Percentiles rank a stretch among this genome's conserved stretches.
These are phyloP conservation scores for Crassisporium funariophilum DNA, from an alignment of 768 basidiomycete species.

Conservation along the genomic window DNA sequence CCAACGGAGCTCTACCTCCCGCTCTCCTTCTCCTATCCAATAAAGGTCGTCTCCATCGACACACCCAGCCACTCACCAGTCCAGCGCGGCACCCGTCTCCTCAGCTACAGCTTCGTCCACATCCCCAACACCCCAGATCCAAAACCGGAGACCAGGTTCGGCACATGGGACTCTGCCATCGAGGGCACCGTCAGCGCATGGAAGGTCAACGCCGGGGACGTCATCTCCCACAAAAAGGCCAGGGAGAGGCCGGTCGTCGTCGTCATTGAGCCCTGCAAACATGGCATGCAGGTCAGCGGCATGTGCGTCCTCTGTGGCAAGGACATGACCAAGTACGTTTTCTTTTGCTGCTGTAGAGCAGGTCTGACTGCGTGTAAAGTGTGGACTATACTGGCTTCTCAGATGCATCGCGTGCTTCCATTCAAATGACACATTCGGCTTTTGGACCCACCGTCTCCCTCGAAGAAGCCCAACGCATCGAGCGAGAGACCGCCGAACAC, in stretches of 20 bases:
- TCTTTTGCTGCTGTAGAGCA: conserved; percentile 9
- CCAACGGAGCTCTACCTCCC: conserved; percentile 81
- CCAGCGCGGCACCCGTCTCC: conserved; percentile 71
- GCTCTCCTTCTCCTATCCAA: conserved; percentile 79
- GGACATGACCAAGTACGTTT: conserved; percentile 85
- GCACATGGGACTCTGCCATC: conserved; percentile 88
- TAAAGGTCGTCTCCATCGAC: conserved; percentile 76
- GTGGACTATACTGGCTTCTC: conserved; percentile 88
- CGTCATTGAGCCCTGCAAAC: conserved; percentile 91
- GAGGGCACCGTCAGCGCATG: conserved; percentile 78
- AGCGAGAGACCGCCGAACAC: conserved; percentile 77
- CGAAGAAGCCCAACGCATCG: conserved; percentile 89
- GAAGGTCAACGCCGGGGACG: conserved; percentile 67
- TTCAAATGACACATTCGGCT: conserved; percentile 94
- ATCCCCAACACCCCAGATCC: conserved; percentile 45
- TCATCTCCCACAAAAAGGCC: conserved; percentile 59
- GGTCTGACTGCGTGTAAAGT: conserved; percentile 31
- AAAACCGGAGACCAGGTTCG: conserved; percentile 71
- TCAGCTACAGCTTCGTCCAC: conserved; percentile 83
- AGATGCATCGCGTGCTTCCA: conserved; percentile 82
- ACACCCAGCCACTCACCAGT: conserved; percentile 47
- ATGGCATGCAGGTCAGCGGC: conserved; percentile 90
- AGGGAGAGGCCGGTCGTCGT: conserved; percentile 62
- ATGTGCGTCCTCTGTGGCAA: conserved; percentile 94
- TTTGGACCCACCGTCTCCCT: conserved; percentile 90